Conservation (phyloP, 2,329 filamentous ascomycete species). For the Xylariaceae sp. region DNA sequence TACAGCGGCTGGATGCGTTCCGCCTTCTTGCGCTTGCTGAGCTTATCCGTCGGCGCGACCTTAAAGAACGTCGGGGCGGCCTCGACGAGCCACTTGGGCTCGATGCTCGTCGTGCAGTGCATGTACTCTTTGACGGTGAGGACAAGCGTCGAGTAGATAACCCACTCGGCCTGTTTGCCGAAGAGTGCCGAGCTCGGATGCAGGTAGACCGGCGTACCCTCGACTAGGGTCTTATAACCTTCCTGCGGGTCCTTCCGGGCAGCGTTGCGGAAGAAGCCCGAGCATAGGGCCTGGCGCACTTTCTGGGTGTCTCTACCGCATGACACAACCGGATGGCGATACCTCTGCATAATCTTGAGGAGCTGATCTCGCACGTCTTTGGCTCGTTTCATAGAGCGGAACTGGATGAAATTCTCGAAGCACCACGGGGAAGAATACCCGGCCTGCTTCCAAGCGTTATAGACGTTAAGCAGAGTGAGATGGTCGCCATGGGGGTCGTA, state of each 20-base stretch:
- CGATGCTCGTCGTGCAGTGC: slow-evolving; percentile 91
- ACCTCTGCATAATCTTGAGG: slow-evolving; percentile 90
- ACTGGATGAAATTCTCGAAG: slow-evolving; percentile 97
- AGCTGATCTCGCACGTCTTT: slow-evolving; percentile 94
- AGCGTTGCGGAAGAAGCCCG: slow-evolving; percentile 94
- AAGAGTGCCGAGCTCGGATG: slow-evolving; percentile 92
- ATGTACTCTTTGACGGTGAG: slow-evolving; percentile 98
- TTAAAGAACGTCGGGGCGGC: slow-evolving; percentile 99
- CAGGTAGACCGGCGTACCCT: slow-evolving; percentile 92
- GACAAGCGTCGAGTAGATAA: slow-evolving; percentile 90
- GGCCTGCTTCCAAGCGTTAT: slow-evolving; percentile 92
- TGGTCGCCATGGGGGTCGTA: slow-evolving; percentile 95
- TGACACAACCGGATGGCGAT: slow-evolving; percentile 80
- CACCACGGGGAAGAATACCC: slow-evolving; percentile 90
- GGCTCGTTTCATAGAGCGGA: slow-evolving; percentile 83
- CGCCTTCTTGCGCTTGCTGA: slow-evolving; percentile 91
- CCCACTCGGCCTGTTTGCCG: slow-evolving; percentile 94
- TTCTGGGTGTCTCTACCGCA: slow-evolving; percentile 88
- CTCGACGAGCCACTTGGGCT: slow-evolving; percentile 93
- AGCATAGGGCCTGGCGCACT: slow-evolving; percentile 87
- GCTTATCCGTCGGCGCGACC: slow-evolving; percentile 83
- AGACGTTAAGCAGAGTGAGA: slow-evolving; percentile 92
- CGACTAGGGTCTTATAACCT: slow-evolving; percentile 96
- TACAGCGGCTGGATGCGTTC: slow-evolving; percentile 95
- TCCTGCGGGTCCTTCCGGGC: slow-evolving; percentile 95